These are phyloP conservation scores for Allantophomopsis lycopodina DNA, from an alignment of 2,329 filamentous ascomycete genomes.

Conservation along the genomic window DNA sequence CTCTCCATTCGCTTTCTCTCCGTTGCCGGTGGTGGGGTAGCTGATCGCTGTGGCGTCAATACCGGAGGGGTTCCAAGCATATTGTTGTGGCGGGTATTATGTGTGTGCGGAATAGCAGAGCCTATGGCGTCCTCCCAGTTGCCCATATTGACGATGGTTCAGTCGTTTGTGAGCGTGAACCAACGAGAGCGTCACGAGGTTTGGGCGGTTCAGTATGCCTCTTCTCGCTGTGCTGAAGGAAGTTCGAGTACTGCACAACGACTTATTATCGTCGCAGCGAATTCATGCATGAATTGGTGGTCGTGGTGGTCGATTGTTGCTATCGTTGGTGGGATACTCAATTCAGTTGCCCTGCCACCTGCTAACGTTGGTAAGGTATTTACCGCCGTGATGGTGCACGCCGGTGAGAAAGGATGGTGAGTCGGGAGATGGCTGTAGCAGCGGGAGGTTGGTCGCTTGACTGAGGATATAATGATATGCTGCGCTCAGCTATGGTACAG, in stretches of 20 bases:
- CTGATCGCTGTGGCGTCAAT: slow-evolving; percentile 15
- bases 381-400: too few species aligned
- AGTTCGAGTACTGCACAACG: background rate
- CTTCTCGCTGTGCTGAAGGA: background rate
- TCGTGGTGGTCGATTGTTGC: background rate
- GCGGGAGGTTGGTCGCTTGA: too few species aligned
- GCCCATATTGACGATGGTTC: slow-evolving; percentile 11
- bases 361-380: background rate
- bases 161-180: background rate
- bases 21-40: slow-evolving; percentile 14
- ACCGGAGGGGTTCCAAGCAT: slow-evolving; percentile 14
- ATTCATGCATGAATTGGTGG: background rate
- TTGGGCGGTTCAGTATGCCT: background rate
- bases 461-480: too few species aligned
- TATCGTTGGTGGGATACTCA: background rate
- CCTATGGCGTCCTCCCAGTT: slow-evolving; percentile 11
- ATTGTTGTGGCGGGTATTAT: slow-evolving; percentile 11
- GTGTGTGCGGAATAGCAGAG: slow-evolving; percentile 10
- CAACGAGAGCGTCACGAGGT: background rate
- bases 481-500: too few species aligned
- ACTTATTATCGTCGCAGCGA: background rate
- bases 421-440: too few species aligned
- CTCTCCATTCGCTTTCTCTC: slow-evolving; percentile 16
- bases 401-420: too few species aligned
- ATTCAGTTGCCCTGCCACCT: slow-evolving; percentile 1